These are phyloP conservation scores for Trametes sanguinea DNA, from an alignment of 768 basidiomycete genomes.

Conservation along the genomic window DNA sequence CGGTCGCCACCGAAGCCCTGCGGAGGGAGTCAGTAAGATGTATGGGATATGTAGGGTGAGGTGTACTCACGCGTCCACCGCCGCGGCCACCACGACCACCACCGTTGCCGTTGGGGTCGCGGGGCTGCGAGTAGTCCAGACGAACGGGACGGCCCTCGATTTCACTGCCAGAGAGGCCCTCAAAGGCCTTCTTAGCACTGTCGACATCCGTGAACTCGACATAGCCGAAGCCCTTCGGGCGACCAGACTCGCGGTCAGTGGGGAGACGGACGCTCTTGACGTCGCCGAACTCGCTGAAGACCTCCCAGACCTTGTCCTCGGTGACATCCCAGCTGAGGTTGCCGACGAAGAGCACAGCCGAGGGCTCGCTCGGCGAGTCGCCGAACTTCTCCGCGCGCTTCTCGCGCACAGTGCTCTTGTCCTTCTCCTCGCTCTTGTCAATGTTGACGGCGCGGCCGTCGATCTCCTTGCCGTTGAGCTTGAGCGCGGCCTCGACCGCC, in stretches of 20 bases:
- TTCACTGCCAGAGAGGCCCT: slow-evolving; percentile 66
- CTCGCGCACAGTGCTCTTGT: slow-evolving; percentile 58
- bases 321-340: slow-evolving; percentile 80
- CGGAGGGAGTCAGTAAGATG: neutral
- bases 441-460: slow-evolving; percentile 89
- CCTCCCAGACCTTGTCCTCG: slow-evolving; percentile 87
- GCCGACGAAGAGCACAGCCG: slow-evolving; percentile 84
- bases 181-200: slow-evolving; percentile 78
- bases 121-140: slow-evolving; percentile 84
- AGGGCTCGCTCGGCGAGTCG: slow-evolving; percentile 67
- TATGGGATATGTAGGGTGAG: neutral
- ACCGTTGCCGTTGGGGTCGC: slow-evolving; percentile 60
- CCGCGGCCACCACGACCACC: slow-evolving; percentile 43
- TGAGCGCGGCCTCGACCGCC: slow-evolving; percentile 80
- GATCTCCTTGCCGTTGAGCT: slow-evolving; percentile 83
- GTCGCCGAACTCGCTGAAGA: slow-evolving; percentile 84
- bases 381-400: slow-evolving; percentile 77
- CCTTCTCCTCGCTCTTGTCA: slow-evolving; percentile 70
- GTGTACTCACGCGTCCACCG: slow-evolving; percentile 33
- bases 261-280: slow-evolving; percentile 88
- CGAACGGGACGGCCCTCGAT: slow-evolving; percentile 81
- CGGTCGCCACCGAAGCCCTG: slow-evolving; percentile 39
- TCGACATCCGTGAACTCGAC: slow-evolving; percentile 89
- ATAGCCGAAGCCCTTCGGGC: slow-evolving; percentile 94
- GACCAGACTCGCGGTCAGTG: slow-evolving; percentile 89